phyloP scores from a whole-genome alignment of 2,329 filamentous ascomycete species.

The Aspergillus latus region DNA sequence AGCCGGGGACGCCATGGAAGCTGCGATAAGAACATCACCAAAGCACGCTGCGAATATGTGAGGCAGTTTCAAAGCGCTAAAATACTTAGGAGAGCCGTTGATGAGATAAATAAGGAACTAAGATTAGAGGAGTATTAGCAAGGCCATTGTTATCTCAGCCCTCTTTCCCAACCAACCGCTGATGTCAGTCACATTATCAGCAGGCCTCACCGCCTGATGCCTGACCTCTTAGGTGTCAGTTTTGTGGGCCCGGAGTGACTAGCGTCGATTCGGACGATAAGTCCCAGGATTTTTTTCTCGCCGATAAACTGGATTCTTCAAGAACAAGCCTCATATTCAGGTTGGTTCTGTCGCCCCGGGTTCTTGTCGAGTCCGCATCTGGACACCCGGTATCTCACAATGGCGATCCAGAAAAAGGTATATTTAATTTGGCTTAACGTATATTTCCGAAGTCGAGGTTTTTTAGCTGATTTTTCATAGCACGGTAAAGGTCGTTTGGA shows the following conservation, averaged over 20 bases:
- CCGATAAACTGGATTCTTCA: slow-evolving; percentile 9
- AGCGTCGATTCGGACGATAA: too few species aligned
- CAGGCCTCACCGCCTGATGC: neutral
- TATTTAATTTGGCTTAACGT: slow-evolving; percentile 11
- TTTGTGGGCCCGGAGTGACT: too few species aligned
- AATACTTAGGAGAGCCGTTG: neutral
- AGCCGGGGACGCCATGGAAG: slow-evolving; percentile 42
- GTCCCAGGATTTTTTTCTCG: slow-evolving; percentile 18
- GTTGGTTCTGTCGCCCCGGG: slow-evolving; percentile 19
- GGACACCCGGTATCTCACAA: slow-evolving; percentile 44
- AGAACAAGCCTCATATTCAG: slow-evolving; percentile 9
- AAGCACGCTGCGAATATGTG: neutral
- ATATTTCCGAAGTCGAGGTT: neutral
- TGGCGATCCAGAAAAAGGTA: slow-evolving; percentile 96
- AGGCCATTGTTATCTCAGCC: slow-evolving; percentile 1
- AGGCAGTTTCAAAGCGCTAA: slow-evolving; percentile 4
- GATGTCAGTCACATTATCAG: slow-evolving; percentile 28
- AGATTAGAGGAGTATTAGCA: neutral
- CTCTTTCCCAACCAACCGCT: slow-evolving; percentile 14
- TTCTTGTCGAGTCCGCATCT: slow-evolving; percentile 23
- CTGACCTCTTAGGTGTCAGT: too few species aligned
- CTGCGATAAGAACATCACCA: slow-evolving; percentile 36
- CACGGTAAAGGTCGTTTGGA: slow-evolving; percentile 97
- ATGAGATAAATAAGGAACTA: neutral
- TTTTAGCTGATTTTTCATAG: slow-evolving; percentile 42